Base-by-base conservation (phyloP, 2,329 filamentous ascomycete genomes). In the Penicillium sp. region DNA sequence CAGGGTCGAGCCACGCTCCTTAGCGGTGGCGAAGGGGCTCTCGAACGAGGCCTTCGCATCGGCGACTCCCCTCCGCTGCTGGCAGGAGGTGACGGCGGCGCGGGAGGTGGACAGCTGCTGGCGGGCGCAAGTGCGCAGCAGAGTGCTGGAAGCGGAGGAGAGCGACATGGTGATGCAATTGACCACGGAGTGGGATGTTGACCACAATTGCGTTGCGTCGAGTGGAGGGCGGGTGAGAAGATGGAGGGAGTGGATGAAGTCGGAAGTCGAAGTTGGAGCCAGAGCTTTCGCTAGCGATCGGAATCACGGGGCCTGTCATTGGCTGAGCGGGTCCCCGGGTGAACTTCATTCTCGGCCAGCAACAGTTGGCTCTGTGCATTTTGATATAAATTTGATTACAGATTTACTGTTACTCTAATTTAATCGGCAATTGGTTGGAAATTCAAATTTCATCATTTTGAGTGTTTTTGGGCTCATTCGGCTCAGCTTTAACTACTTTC, bases 141-240 rank as follows among this genome's bases (percentile, higher is more conserved):
- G 84, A 75, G 87, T 83, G 80, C 88, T 87, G 78, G 90, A 87
- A 77, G 88, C 85, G 77, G 85, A 84, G 75, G 88, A 81, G 79
- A 92, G 86, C 78, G 77, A 76, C 75, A 78, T 78, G 66, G 70
- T 73, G 68, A 73, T 63, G 65, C 68, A 68, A 70, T 69, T 69
- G 68, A 70, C 68, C 68, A 66, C 68, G 49, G 53, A 56, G 67
- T 69, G 65, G 66, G 70, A 70, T 73, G 74, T 75, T 74, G 72
- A 72, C 68, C 65, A 66, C 74, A 75, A 76, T 75, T 72, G 75
- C 72, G 70, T 47, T 57, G 54, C 51, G 54, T 57, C 54, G 54
- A 30, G 22, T 61, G 65, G 65, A 60, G 61, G 68, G 66, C 65
- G 68, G 61, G 67, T 64, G 65, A 64, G 64, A 68, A 65, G 68